phyloP scores from a whole-genome alignment of 768 basidiomycete genomes.

The Nidula microcarpa region DNA sequence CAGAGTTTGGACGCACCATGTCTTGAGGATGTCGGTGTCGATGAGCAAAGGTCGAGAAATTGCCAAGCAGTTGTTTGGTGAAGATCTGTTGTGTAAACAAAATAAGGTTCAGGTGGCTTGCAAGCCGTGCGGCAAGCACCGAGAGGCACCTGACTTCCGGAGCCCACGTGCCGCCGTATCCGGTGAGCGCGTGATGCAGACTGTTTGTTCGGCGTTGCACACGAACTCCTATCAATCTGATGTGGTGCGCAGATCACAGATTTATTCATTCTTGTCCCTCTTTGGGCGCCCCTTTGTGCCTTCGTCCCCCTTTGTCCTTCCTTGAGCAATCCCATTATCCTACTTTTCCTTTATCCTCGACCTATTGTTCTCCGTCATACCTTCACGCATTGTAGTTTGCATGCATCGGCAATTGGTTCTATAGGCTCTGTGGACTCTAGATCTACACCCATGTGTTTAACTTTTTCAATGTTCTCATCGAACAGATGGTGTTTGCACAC shows the following conservation, averaged over 20 bases:
- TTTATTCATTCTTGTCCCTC: constrained; percentile 4
- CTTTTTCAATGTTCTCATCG: too few species aligned
- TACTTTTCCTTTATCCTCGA: not conserved
- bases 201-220: too few species aligned
- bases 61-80: constrained; percentile 22
- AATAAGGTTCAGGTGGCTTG: constrained; percentile 62
- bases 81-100: constrained; percentile 37
- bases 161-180: too few species aligned
- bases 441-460: too few species aligned
- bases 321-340: constrained; percentile 24
- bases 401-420: too few species aligned
- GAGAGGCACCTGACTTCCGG: not conserved
- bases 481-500: too few species aligned
- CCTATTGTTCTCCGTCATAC: not conserved
- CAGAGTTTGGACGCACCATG: constrained; percentile 47
- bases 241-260: too few species aligned
- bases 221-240: too few species aligned
- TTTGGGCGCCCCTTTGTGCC: constrained; percentile 17
- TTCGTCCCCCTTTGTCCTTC: constrained; percentile 20
- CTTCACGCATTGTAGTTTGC: too few species aligned
- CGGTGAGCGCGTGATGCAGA: too few species aligned
- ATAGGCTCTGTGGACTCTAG: too few species aligned
- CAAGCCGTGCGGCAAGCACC: constrained; percentile 26
- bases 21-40: constrained; percentile 64
- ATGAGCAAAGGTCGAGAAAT: constrained; percentile 37